Base-by-base conservation (phyloP, 1,139 yeast genomes). In the Yamadazyma aaseri region DNA sequence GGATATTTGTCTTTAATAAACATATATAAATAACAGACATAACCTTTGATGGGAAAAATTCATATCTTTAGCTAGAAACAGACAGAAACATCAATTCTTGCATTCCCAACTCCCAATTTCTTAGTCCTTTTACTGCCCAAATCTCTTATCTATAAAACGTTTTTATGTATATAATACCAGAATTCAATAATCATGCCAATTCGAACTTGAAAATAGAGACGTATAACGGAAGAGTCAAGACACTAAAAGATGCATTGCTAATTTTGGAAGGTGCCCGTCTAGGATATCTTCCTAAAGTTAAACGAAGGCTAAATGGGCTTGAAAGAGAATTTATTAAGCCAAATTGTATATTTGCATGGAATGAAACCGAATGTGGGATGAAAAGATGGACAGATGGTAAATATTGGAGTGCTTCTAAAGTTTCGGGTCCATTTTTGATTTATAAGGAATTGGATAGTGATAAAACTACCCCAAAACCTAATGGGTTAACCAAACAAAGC, bases 301-400 rank as follows among this genome's bases (percentile, higher is more conserved):
- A 68, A 37, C 69, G 85, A 35, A 56, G 89, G 23, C 66, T 82
- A 11, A 71, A 77, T n/a, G 79, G 73, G 12, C 59, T 63, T 23
- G 86, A 81, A 51, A 61, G 87, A 14, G 56, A 62, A 20, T 58
- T 56, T 33, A 80, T 82, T 29, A 58, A 58, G 14, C 69, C 78
- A 11, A 85, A 86, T n/a, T 67, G 80, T 2, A 72, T 82, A 1
- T 82, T 77, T 46, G 74, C 80, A 3, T 82, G 89, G 89, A 81
- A 78, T 50, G 89, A 82, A 54, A 65, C 72, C 15, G 80, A 76
- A 45, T 78, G 86, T 33, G 84, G 81, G 12, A 81, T 82, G 79
- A 72, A 79, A 44, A 60, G 89, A 26, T 82, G 90, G 90, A 82
- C 90, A 1, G 90, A 82, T 49, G 86, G 89, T 23, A 71, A 71